phyloP scores from a whole-genome alignment of 257 asterid genomes.

The Petunia axillaris region DNA sequence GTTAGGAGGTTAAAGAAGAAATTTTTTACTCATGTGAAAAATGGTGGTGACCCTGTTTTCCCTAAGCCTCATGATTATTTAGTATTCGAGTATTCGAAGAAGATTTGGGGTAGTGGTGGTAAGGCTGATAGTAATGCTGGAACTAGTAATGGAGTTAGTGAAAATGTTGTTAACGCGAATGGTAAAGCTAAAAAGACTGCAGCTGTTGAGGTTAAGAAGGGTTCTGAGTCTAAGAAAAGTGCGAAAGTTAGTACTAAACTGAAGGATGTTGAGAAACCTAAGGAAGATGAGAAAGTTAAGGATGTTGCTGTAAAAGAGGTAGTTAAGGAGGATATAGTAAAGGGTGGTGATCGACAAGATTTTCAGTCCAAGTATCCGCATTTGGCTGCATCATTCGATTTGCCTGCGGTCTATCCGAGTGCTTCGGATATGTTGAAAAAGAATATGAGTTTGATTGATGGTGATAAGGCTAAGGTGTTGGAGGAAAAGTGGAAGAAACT shows the following conservation, averaged over 20 bases:
- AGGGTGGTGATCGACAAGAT: conserved; percentile 29
- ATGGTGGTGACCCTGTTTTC: conserved; percentile 45
- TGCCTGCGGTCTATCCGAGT: conserved; percentile 14
- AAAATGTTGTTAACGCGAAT: conserved; percentile 21
- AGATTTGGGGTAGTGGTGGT: conserved; percentile 49
- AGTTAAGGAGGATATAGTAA: conserved; percentile 25
- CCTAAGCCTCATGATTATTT: conserved; percentile 48
- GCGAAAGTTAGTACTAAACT: conserved; percentile 7
- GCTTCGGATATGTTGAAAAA: conserved; percentile 36
- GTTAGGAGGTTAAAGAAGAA: conserved; percentile 52
- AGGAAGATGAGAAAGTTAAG: conserved; percentile 11
- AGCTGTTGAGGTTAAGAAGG: conserved; percentile 3
- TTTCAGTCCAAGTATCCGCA: conserved; percentile 46
- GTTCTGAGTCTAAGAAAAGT: conserved; percentile 13
- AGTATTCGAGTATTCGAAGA: conserved; percentile 47
- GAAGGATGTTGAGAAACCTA: not conserved
- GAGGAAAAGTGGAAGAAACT: conserved; percentile 68
- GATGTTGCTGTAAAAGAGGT: conserved; percentile 8
- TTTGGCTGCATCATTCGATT: conserved; percentile 39
- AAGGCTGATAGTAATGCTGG: not conserved
- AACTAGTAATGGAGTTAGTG: conserved; percentile 7
- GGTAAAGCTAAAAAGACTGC: conserved; percentile 24
- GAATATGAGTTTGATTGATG: conserved; percentile 44
- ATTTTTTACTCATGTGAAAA: conserved; percentile 41
- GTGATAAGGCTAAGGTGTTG: conserved; percentile 50